A percentile compares a stretch with the other conserved stretches of the same genome.
Evolutionary conservation across 139 green algal species (phyloP).

Genomic region (Auxenochlorella protothecoides): DNA sequence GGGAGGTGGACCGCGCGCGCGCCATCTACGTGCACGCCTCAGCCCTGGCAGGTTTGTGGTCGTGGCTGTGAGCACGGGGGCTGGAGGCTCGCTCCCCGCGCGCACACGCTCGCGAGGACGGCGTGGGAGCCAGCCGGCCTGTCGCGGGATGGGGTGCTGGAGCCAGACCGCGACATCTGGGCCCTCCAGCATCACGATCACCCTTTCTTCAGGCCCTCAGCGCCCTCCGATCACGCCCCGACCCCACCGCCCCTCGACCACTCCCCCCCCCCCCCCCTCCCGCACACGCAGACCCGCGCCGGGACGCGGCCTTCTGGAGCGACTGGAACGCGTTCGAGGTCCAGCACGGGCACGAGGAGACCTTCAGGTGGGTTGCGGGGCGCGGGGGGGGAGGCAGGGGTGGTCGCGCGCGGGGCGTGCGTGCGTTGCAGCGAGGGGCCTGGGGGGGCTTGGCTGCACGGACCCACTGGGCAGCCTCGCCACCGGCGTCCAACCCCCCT

Average conservation of each 20-base stretch:
- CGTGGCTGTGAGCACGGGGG: too few relatives aligned
- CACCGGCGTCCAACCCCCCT: too few relatives aligned
- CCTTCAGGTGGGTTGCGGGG: conserved; percentile 48
- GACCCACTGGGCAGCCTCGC: too few relatives aligned
- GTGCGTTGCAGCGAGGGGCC: too few relatives aligned
- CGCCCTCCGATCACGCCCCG: too few relatives aligned
- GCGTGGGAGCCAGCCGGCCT: conserved; percentile 4
- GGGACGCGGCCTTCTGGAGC: conserved; percentile 70
- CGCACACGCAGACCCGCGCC: conserved; percentile 23
- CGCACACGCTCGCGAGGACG: not conserved
- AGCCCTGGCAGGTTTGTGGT: conserved; percentile 26
- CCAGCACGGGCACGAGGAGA: conserved; percentile 87
- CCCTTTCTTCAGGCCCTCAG: too few relatives aligned
- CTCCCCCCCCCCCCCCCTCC: too few relatives aligned
- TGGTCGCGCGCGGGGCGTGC: not conserved
- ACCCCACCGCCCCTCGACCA: too few relatives aligned
- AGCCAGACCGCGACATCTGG: too few relatives aligned
- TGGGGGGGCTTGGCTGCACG: too few relatives aligned
- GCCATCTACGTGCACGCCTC: conserved; percentile 81
- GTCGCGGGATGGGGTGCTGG: too few relatives aligned
- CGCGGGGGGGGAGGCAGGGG: not conserved
- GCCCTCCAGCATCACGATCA: too few relatives aligned
- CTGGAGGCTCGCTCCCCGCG: conserved; percentile 14
- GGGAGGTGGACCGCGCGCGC: conserved; percentile 90
- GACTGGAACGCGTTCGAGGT: conserved; percentile 94